phyloP scores from a whole-genome alignment of 805 yeast genomes.

The Wickerhamomyces hampshirensis region DNA sequence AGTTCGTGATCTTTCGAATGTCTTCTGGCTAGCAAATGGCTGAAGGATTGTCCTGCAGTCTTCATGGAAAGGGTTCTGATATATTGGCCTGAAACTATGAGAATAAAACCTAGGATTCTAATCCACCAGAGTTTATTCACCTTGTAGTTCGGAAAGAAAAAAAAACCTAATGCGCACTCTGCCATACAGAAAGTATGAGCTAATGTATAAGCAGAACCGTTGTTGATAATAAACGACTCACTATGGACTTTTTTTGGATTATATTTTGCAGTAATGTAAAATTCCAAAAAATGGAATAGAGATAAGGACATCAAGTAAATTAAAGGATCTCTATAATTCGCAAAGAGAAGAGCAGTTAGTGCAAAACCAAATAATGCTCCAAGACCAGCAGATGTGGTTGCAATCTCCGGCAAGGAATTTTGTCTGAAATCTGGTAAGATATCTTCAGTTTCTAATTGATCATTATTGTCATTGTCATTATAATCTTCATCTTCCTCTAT shows the following conservation, averaged over 20 bases:
- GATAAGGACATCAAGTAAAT: slow-evolving; percentile 50
- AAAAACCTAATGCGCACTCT: slow-evolving; percentile 44
- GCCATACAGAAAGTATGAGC: slow-evolving; percentile 53
- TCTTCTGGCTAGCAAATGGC: slow-evolving; percentile 64
- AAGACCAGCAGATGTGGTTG: slow-evolving; percentile 38
- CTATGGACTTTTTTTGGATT: slow-evolving; percentile 61
- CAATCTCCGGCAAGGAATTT: slow-evolving; percentile 39
- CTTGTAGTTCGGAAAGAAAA: slow-evolving; percentile 36
- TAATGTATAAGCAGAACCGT: slow-evolving; percentile 51
- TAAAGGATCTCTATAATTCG: slow-evolving; percentile 31
- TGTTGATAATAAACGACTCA: slow-evolving; percentile 65
- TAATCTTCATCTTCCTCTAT: not conserved
- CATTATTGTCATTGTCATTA: too few species aligned
- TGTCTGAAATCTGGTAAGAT: slow-evolving; percentile 28
- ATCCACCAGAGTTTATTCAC: slow-evolving; percentile 8
- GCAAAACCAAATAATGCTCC: slow-evolving; percentile 41
- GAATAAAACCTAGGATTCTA: slow-evolving; percentile 39
- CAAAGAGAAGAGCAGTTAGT: slow-evolving; percentile 24
- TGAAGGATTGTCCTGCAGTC: slow-evolving; percentile 82
- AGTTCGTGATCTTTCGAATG: slow-evolving; percentile 54
- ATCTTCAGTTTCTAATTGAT: not conserved
- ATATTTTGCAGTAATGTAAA: slow-evolving; percentile 69
- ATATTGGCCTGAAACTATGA: slow-evolving; percentile 58
- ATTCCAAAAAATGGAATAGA: slow-evolving; percentile 79
- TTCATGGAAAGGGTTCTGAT: slow-evolving; percentile 77